These are phyloP conservation scores for Eutrema salsugineum DNA, from an alignment of 441 rosid species.

Conservation along the genomic window DNA sequence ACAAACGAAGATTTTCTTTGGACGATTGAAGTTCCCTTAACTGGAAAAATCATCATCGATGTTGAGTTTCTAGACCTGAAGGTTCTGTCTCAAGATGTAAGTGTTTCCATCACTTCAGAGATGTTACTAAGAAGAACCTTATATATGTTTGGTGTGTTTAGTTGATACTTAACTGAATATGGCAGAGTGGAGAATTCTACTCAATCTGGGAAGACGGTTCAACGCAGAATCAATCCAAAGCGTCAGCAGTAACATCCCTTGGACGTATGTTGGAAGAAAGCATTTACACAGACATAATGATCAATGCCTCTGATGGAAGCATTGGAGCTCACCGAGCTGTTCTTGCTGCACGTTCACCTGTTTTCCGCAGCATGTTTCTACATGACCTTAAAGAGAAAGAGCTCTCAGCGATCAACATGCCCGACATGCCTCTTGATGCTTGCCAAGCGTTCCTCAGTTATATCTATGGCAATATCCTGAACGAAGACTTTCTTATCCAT, in stretches of 20 bases:
- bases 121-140: neutral
- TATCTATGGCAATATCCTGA: slow-evolving; percentile 73
- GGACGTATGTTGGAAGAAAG: slow-evolving; percentile 81
- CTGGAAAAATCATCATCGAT: slow-evolving; percentile 82
- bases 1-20: slow-evolving; percentile 76
- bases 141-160: neutral
- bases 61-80: slow-evolving; percentile 86
- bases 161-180: neutral
- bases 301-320: slow-evolving; percentile 81
- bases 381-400: slow-evolving; percentile 92
- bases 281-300: slow-evolving; percentile 76
- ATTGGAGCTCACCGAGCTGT: slow-evolving; percentile 84
- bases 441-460: slow-evolving; percentile 75
- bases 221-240: slow-evolving; percentile 43
- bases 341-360: slow-evolving; percentile 84
- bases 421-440: slow-evolving; percentile 76
- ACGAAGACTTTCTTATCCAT: slow-evolving; percentile 63
- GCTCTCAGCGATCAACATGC: slow-evolving; percentile 60
- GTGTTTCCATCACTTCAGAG: slow-evolving; percentile 7
- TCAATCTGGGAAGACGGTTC: slow-evolving; percentile 81
- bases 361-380: slow-evolving; percentile 76
- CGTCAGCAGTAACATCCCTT: slow-evolving; percentile 57
- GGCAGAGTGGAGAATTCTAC: slow-evolving; percentile 64
- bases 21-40: slow-evolving; percentile 71
- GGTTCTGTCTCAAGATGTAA: slow-evolving; percentile 59